Evolutionary conservation across 1,139 yeast species (phyloP), one percentile per base, ranked within the genome.

Genomic region (Yamadazyma epiphylla): DNA sequence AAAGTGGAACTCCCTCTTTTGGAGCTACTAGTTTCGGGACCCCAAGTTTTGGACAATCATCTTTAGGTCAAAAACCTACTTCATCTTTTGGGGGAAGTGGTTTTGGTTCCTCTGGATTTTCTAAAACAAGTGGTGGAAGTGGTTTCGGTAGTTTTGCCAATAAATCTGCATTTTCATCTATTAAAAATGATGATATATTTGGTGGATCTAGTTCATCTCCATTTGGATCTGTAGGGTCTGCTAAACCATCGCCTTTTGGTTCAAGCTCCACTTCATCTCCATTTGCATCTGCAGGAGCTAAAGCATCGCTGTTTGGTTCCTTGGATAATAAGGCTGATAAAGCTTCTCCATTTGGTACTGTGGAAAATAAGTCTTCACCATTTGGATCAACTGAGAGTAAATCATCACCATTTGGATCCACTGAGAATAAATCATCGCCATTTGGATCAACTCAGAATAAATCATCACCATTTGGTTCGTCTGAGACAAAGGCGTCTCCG

Each of bases 21-120:
- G 35, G 34, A 3, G 9, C 37, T 19, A 26, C 53, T 5, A 33
- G 45, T 1, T 49, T 46, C 33, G 52, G 50, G 11, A 28, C 32
- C 7, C 32, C 37, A 17, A 25, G 28, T 7, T 25, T 12, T 7
- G 20, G 20, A 7, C 20, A 16, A 17, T 11, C 22, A 5, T 12
- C 15, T 4, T 25, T 15, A 7, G 22, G 15, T 5, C 4, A 20
- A 21, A 13, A 8, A 22, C 15, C 30, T 23, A n/a, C 19, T 5
- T n/a, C 19, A n/a, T 13, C 30, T 12, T 28, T 28, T 22, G 32
- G 29, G 4, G 22, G 33, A 9, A 21, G 42, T 13, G 37, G 39
- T 4, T 48, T 44, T 33, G 51, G 48, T 5, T 25, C 39, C 15
- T 26, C 45, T 6, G 27, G 40, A 3, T 46, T 45, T 36, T 29